Evolutionary conservation across 2,329 filamentous ascomycete genomes (phyloP).

Genomic region (Nemania serpens): DNA sequence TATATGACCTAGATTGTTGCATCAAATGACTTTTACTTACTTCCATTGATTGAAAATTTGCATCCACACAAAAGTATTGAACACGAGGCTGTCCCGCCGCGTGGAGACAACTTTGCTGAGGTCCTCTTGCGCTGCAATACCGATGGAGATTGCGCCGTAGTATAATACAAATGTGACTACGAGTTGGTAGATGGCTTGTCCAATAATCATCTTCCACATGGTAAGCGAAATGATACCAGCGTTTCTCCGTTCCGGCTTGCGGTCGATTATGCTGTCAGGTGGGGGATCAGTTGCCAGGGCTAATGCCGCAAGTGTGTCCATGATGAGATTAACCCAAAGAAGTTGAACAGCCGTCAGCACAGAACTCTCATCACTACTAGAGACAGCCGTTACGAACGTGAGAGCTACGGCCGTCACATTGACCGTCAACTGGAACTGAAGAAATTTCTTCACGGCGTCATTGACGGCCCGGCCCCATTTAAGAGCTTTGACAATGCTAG

Average conservation of each 20-base stretch:
- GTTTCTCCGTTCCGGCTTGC: slow-evolving; percentile 67
- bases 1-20: slow-evolving; percentile 3
- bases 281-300: slow-evolving; percentile 91
- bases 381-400: slow-evolving; percentile 86
- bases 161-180: slow-evolving; percentile 79
- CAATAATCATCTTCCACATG: slow-evolving; percentile 99
- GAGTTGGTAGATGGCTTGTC: slow-evolving; percentile 88
- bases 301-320: slow-evolving; percentile 92
- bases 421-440: slow-evolving; percentile 81
- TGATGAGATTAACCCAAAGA: slow-evolving; percentile 96
- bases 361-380: slow-evolving; percentile 68
- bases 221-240: slow-evolving; percentile 75
- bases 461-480: slow-evolving; percentile 81
- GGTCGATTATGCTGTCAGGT: slow-evolving; percentile 76
- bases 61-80: slow-evolving; percentile 99
- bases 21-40: slow-evolving; percentile 53
- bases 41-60: slow-evolving; percentile 99
- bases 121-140: slow-evolving; percentile 50
- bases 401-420: slow-evolving; percentile 89
- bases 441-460: slow-evolving; percentile 76
- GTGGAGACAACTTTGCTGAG: slow-evolving; percentile 18
- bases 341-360: slow-evolving; percentile 89
- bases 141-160: slow-evolving; percentile 69
- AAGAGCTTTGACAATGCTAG: slow-evolving; percentile 82
- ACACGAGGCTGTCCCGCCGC: slow-evolving; percentile 80